Percentiles rank a stretch among this genome's conserved stretches.
Conservation (phyloP, 2,329 filamentous ascomycete species). For the Colletotrichum karsti region DNA sequence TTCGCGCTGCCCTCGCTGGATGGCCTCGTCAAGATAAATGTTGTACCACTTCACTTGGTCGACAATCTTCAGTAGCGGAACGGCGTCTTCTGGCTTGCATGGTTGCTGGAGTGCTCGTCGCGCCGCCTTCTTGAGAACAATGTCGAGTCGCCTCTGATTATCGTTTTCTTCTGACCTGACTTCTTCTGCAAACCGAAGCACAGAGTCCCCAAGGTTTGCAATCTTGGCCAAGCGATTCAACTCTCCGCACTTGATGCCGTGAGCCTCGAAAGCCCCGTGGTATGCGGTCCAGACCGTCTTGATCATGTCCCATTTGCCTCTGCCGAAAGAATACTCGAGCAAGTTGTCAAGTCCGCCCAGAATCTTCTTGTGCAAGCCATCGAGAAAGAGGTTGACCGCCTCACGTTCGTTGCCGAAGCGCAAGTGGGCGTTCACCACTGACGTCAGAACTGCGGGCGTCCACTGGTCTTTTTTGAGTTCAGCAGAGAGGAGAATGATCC, state of each 20-base stretch:
- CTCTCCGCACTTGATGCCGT: background rate
- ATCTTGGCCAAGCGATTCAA: constrained; percentile 35
- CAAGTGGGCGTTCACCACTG: constrained; percentile 52
- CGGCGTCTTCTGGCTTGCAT: constrained; percentile 43
- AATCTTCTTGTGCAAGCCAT: constrained; percentile 43
- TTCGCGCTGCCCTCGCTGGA: constrained; percentile 36
- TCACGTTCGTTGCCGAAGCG: constrained; percentile 44
- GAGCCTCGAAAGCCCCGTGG: constrained; percentile 30
- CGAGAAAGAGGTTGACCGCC: constrained; percentile 51
- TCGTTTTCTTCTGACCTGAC: background rate
- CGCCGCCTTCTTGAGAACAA: constrained; percentile 41
- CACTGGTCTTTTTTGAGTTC: constrained; percentile 45
- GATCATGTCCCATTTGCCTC: constrained; percentile 44
- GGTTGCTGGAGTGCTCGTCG: constrained; percentile 40
- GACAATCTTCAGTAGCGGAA: constrained; percentile 48
- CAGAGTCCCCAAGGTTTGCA: constrained; percentile 38
- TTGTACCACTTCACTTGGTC: constrained; percentile 51
- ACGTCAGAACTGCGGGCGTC: constrained; percentile 48
- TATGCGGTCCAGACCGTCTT: constrained; percentile 48
- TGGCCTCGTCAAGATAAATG: constrained; percentile 47
- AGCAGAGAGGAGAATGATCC: constrained; percentile 54
- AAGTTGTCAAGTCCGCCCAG: constrained; percentile 53
- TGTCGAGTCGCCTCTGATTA: constrained; percentile 23
- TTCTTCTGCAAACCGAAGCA: constrained; percentile 39
- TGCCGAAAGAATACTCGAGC: constrained; percentile 48